Percentiles rank a stretch among this genome's conserved stretches.
Conservation (phyloP, 768 basidiomycete genomes). For the Strobilomyces dryophilus region DNA sequence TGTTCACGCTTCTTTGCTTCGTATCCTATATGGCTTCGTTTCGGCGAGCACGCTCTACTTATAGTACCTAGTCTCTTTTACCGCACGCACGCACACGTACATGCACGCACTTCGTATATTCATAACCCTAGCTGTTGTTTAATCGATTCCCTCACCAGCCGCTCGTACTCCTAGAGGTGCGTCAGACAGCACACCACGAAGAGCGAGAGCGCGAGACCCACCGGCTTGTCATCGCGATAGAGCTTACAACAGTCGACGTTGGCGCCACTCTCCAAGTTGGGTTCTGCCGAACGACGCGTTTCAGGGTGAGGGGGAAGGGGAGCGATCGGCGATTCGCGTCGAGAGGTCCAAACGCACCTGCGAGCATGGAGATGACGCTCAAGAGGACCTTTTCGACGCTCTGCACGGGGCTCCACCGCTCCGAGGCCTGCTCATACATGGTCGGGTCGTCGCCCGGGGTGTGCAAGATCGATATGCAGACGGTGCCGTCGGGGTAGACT, state of each 20-base stretch:
- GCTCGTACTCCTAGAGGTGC: conserved; percentile 73
- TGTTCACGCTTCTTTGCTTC: neutral
- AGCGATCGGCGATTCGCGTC: neutral
- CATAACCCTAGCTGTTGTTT: conserved; percentile 79
- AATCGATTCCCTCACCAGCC: conserved; percentile 78
- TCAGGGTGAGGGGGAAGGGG: neutral
- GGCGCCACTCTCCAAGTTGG: conserved; percentile 95
- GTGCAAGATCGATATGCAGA: conserved; percentile 98
- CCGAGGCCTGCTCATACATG: conserved; percentile 92
- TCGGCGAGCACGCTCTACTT: conserved; percentile 9
- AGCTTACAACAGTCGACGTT: conserved; percentile 98
- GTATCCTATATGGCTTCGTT: neutral
- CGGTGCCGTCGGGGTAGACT: conserved; percentile 96
- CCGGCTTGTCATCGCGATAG: conserved; percentile 80
- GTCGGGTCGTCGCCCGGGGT: conserved; percentile 89
- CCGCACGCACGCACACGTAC: neutral
- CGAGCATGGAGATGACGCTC: conserved; percentile 96
- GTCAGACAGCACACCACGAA: neutral
- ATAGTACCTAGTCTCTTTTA: conserved; percentile 11
- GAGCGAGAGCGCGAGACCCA: conserved; percentile 12
- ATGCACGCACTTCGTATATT: conserved; percentile 8
- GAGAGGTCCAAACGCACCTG: conserved; percentile 48
- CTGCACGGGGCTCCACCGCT: conserved; percentile 99
- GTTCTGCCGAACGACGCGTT: conserved; percentile 48
- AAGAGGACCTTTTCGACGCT: conserved; percentile 96